A percentile compares a stretch with the other conserved stretches of the same genome.
phyloP scores from a whole-genome alignment of 129 eudicot species.

The Sambucus nigra region DNA sequence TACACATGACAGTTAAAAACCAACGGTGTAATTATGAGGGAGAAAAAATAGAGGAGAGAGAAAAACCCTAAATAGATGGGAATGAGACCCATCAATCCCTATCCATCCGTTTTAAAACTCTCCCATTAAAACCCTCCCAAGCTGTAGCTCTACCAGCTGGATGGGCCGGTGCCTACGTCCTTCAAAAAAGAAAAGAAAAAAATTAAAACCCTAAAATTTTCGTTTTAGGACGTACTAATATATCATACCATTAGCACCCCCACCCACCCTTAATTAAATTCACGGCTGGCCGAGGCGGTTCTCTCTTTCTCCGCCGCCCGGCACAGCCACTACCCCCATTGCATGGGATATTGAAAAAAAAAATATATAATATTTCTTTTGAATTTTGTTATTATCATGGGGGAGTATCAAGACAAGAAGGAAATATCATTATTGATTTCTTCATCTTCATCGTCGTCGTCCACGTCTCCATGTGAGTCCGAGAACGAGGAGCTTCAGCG shows the following conservation, averaged over 20 bases:
- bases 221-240: neutral
- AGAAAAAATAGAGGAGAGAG: neutral
- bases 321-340: constrained; percentile 4
- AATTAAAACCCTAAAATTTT: too few species aligned
- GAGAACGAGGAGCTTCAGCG: constrained; percentile 26
- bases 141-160: neutral
- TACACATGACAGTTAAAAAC: constrained; percentile 10
- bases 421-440: too few species aligned
- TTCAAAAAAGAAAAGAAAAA: neutral
- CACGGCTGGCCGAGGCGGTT: constrained; percentile 16
- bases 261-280: neutral
- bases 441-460: neutral
- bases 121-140: neutral
- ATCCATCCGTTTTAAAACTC: neutral
- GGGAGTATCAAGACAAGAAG: neutral
- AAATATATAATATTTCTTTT: neutral
- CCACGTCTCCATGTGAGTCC: constrained; percentile 1
- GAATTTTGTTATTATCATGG: neutral
- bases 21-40: neutral
- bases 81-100: too few species aligned
- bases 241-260: neutral
- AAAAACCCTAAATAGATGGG: too few species aligned
- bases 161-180: neutral
- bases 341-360: neutral
- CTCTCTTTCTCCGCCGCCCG: constrained; percentile 6